phyloP scores from a whole-genome alignment of 2,329 filamentous ascomycete species.

The Aspergillus japonicus region DNA sequence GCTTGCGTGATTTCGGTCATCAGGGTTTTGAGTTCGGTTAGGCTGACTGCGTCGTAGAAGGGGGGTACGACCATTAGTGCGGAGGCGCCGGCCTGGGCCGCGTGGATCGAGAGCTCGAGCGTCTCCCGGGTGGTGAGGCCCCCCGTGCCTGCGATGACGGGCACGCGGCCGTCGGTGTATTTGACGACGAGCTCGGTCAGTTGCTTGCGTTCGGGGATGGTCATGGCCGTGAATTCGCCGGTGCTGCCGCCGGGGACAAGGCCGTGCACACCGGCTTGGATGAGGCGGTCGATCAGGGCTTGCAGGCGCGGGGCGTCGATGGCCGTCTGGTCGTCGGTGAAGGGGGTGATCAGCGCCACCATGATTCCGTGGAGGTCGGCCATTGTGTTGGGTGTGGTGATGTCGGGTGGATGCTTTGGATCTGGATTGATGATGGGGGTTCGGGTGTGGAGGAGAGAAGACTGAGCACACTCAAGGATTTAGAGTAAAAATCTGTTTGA shows the following conservation, averaged over 20 bases:
- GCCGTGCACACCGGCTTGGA: conserved; percentile 49
- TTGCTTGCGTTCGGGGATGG: conserved; percentile 47
- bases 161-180: conserved; percentile 27
- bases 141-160: conserved; percentile 38
- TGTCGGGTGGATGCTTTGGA: too few relatives aligned
- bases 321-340: conserved; percentile 42
- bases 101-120: conserved; percentile 45
- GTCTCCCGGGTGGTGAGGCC: conserved; percentile 43
- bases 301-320: conserved; percentile 44
- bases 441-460: too few relatives aligned
- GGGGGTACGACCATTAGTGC: conserved; percentile 53
- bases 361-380: conserved; percentile 41
- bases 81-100: conserved; percentile 40
- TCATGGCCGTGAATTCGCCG: conserved; percentile 51
- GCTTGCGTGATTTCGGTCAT: conserved; percentile 45
- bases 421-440: too few relatives aligned
- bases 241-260: conserved; percentile 53
- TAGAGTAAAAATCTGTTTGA: too few relatives aligned
- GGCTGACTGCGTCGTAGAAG: conserved; percentile 49
- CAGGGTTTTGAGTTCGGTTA: conserved; percentile 42
- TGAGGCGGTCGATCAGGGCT: conserved; percentile 48
- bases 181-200: conserved; percentile 38
- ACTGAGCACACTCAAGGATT: too few relatives aligned
- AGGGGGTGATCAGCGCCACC: conserved; percentile 52
- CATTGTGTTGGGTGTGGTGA: too few relatives aligned